Percentiles rank a stretch among this genome's conserved stretches.
Evolutionary conservation across 2,329 filamentous ascomycete genomes (phyloP).

Genomic region (Aspergillus clavatus): DNA sequence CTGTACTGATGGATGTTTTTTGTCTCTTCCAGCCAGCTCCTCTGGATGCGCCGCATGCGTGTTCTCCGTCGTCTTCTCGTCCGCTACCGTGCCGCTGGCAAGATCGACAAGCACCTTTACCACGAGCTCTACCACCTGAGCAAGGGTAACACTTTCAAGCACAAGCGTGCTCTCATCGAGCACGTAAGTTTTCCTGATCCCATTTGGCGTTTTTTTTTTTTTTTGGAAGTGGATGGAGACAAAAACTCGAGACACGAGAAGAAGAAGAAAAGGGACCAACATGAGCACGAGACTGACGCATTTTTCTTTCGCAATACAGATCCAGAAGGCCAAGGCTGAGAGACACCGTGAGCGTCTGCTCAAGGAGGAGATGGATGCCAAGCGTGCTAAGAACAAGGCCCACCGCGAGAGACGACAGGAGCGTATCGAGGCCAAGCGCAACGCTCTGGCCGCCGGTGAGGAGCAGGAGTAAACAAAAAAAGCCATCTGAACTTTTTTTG

Average conservation of each 20-base stretch:
- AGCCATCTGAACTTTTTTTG: constrained; percentile 19
- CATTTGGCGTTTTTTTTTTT: not conserved
- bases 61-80: constrained; percentile 98
- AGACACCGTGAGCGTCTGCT: constrained; percentile 91
- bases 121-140: constrained; percentile 99
- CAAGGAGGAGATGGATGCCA: constrained; percentile 99
- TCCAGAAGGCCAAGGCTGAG: constrained; percentile 99
- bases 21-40: constrained; percentile 66
- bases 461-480: constrained; percentile 39
- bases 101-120: constrained; percentile 99
- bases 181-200: constrained; percentile 66
- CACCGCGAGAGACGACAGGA: constrained; percentile 97
- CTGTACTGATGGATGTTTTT: constrained; percentile 18
- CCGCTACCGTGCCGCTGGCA: constrained; percentile 99
- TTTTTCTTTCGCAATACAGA: constrained; percentile 53
- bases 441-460: constrained; percentile 71
- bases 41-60: constrained; percentile 99
- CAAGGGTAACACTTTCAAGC: constrained; percentile 99
- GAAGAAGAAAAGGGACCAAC: not conserved
- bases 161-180: constrained; percentile 99
- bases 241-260: too few relatives aligned
- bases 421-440: constrained; percentile 86
- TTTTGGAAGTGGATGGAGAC: too few relatives aligned
- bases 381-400: constrained; percentile 99
- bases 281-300: constrained; percentile 7